Evolutionary conservation across 192 early-diverging fungal genomes (phyloP).

Genomic region (Geosiphon pyriformis): DNA sequence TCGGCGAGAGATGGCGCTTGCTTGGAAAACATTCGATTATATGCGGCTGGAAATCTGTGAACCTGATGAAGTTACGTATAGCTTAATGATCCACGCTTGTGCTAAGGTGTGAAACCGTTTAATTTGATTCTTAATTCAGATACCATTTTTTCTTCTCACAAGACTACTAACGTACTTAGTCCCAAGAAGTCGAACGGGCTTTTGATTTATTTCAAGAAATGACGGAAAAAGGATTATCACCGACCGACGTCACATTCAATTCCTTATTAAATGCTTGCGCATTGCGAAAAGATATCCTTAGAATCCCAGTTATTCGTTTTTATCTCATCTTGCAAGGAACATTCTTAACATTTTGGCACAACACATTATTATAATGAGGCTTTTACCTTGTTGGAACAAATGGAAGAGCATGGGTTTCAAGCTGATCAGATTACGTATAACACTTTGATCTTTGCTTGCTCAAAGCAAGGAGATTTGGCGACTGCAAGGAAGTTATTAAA

Average conservation of each 20-base stretch:
- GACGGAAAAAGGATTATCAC: constrained; percentile 56
- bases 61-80: constrained; percentile 77
- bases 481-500: constrained; percentile 61
- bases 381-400: constrained; percentile 74
- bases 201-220: constrained; percentile 91
- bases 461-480: constrained; percentile 65
- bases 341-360: neutral
- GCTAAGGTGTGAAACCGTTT: constrained; percentile 43
- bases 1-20: constrained; percentile 60
- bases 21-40: constrained; percentile 89
- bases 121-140: neutral
- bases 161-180: neutral
- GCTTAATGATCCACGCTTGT: constrained; percentile 90
- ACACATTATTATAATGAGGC: constrained; percentile 73
- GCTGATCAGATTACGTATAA: constrained; percentile 79
- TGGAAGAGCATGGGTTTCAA: constrained; percentile 78
- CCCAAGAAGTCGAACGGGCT: constrained; percentile 77
- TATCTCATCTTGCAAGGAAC: neutral
- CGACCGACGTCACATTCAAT: constrained; percentile 84
- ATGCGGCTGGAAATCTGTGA: constrained; percentile 70
- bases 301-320: neutral
- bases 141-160: neutral
- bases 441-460: constrained; percentile 71
- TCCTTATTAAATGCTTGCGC: constrained; percentile 82
- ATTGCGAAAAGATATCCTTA: constrained; percentile 50